These are phyloP conservation scores for Allomyces javanicus DNA, from an alignment of 192 early-diverging fungal genomes.

Conservation along the genomic window DNA sequence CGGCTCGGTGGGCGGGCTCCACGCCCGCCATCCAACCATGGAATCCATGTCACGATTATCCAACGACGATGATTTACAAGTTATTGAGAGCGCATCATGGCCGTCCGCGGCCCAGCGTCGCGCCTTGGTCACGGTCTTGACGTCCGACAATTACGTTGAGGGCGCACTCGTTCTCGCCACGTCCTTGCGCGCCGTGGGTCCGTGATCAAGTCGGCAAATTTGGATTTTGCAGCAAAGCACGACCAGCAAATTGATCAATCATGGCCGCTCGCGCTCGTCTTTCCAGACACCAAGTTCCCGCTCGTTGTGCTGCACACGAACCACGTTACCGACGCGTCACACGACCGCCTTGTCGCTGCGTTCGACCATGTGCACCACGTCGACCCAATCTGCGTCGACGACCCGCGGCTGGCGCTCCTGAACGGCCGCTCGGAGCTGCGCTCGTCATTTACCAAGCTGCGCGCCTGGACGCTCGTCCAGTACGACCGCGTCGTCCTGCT, in stretches of 20 bases:
- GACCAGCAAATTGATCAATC: too few relatives aligned
- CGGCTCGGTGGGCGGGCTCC: too few relatives aligned
- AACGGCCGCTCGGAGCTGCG: conserved; percentile 68
- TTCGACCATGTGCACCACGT: conserved; percentile 59
- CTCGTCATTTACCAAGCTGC: conserved; percentile 76
- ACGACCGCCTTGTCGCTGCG: conserved; percentile 27
- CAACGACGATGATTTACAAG: too few relatives aligned
- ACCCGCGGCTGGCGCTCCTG: conserved; percentile 39
- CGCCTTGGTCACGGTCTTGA: conserved; percentile 72
- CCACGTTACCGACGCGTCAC: conserved; percentile 23
- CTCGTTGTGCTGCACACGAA: conserved; percentile 57
- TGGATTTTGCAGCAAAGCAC: background rate
- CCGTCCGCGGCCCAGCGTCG: too few relatives aligned
- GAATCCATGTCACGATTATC: too few relatives aligned
- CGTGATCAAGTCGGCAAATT: too few relatives aligned
- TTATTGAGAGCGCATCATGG: too few relatives aligned
- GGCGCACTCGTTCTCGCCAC: conserved; percentile 56
- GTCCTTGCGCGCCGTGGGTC: too few relatives aligned
- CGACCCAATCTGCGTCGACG: conserved; percentile 36
- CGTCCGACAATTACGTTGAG: conserved; percentile 62
- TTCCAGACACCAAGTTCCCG: conserved; percentile 30
- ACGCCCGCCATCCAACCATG: too few relatives aligned
- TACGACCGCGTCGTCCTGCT: conserved; percentile 55
- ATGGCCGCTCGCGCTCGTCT: conserved; percentile 36
- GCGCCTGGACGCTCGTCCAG: conserved; percentile 54